These are phyloP conservation scores for Hygrophila difformis DNA, from an alignment of 257 asterid species.

Conservation along the genomic window DNA sequence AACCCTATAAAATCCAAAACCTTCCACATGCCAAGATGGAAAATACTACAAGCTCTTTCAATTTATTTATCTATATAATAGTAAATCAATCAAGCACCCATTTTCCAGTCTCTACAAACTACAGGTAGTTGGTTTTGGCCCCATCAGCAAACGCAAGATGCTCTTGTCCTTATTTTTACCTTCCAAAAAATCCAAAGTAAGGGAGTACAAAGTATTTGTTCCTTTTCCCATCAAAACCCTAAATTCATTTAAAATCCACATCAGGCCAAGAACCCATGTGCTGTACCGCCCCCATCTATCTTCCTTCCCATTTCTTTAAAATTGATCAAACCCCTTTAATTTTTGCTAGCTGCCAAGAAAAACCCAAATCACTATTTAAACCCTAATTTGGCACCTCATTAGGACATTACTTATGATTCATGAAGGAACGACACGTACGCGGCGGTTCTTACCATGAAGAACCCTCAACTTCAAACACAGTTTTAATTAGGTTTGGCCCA, in stretches of 20 bases:
- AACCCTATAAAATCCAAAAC: conserved; percentile 16
- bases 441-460: too few species aligned
- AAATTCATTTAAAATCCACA: conserved; percentile 18
- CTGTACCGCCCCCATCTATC: conserved; percentile 22
- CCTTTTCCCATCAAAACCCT: neutral
- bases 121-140: conserved; percentile 29
- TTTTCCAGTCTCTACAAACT: conserved; percentile 3
- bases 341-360: conserved; percentile 25
- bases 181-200: conserved; percentile 5
- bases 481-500: too few species aligned
- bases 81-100: conserved; percentile 12
- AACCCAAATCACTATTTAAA: neutral
- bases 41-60: neutral
- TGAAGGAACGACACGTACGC: too few species aligned
- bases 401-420: too few species aligned
- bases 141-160: conserved; percentile 18
- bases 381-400: too few species aligned
- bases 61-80: too few species aligned
- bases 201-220: conserved; percentile 5
- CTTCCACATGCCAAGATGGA: conserved; percentile 35
- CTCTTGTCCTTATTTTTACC: conserved; percentile 11
- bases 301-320: conserved; percentile 15
- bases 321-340: too few species aligned
- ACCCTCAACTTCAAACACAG: conserved; percentile 2
- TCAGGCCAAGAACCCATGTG: conserved; percentile 49